A percentile compares a stretch with the other conserved stretches of the same genome.
These are phyloP conservation scores for Phytophthora ramorum DNA, from an alignment of 352 stramenopile species.

Conservation along the genomic window DNA sequence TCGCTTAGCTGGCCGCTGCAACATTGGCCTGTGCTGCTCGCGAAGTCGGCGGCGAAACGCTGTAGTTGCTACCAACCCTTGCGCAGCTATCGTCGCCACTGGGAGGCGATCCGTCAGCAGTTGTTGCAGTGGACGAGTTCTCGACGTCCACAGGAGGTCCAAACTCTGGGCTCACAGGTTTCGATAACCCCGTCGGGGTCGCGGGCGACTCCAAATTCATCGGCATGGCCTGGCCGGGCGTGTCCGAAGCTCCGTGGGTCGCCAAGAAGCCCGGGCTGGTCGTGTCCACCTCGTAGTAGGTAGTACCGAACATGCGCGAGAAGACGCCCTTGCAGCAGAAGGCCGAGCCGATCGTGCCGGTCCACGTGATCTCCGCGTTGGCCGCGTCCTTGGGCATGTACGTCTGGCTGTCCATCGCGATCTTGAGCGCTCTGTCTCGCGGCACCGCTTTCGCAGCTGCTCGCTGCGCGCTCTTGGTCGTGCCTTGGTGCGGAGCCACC, in stretches of 20 bases:
- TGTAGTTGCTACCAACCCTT: constrained; percentile 47
- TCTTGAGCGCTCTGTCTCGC: constrained; percentile 59
- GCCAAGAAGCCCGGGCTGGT: constrained; percentile 71
- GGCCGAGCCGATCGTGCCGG: constrained; percentile 57
- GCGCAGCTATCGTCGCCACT: constrained; percentile 40
- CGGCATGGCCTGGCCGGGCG: constrained; percentile 62
- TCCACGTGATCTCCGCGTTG: constrained; percentile 63
- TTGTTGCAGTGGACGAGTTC: constrained; percentile 48
- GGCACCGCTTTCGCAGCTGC: constrained; percentile 48
- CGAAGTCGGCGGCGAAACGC: constrained; percentile 16
- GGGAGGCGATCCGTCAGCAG: constrained; percentile 46
- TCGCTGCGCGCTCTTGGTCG: constrained; percentile 58
- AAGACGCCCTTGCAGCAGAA: constrained; percentile 78
- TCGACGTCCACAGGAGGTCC: constrained; percentile 33
- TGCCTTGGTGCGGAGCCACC: constrained; percentile 77
- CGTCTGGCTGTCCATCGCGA: constrained; percentile 67
- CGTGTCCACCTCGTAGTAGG: constrained; percentile 86
- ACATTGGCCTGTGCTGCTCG: constrained; percentile 21
- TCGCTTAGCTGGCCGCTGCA: constrained; percentile 31
- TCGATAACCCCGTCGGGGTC: constrained; percentile 46
- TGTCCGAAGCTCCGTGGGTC: constrained; percentile 61
- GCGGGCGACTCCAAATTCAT: constrained; percentile 64
- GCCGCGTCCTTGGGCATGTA: constrained; percentile 63
- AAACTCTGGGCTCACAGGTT: constrained; percentile 50
- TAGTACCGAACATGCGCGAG: constrained; percentile 61